Evolutionary conservation across 345 rosid genomes (phyloP), one percentile per base, ranked within the genome.

Genomic region (Atalantia buxifolia): DNA sequence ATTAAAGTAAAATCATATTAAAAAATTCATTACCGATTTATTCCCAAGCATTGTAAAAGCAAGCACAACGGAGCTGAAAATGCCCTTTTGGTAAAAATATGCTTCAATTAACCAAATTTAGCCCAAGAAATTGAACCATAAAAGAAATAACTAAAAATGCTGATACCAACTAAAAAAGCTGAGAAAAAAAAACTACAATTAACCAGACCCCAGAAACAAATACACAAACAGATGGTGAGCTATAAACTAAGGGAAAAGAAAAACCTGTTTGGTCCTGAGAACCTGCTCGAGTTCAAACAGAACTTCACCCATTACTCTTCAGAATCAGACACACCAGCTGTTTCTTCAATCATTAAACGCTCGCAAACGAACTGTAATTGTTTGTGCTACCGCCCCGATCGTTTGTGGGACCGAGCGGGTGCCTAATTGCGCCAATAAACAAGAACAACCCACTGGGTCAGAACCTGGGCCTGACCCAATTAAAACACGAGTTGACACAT

Each of bases 211-310:
- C 5, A 45, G 62, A 74, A 40, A 53, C 21, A 21, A 6, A 9
- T 6, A 33, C 12, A 45, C 33, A 35, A 33, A 66, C 31, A 35
- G 25, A 25, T 25, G 42, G 9, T 19, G 28, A 60, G 16, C 40
- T 1, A 12, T 72, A 27, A 24, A 59, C 24, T 13, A 64, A 63
- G 56, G 50, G 50, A 13, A 64, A 68, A 42, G 9, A 31, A 25
- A 12, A 74, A 87, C 93, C 91, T 84, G 50, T 66, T 55, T 71
- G 77, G 85, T 60, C 40, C 76, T 79, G 59, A 88, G 86, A 72
- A 66, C 69, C n/a, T 70, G 63, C 60, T 82, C 85, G 35, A 90
- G 92, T 24, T 87, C 86, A 2, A 77, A 16, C 33, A 88, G 62
- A 72, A 64, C 76, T n/a, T 72, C 87, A 35, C 66, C 89, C 92